Conservation (phyloP, 2,329 filamentous ascomycete species). For the Colletotrichum graminicola region DNA sequence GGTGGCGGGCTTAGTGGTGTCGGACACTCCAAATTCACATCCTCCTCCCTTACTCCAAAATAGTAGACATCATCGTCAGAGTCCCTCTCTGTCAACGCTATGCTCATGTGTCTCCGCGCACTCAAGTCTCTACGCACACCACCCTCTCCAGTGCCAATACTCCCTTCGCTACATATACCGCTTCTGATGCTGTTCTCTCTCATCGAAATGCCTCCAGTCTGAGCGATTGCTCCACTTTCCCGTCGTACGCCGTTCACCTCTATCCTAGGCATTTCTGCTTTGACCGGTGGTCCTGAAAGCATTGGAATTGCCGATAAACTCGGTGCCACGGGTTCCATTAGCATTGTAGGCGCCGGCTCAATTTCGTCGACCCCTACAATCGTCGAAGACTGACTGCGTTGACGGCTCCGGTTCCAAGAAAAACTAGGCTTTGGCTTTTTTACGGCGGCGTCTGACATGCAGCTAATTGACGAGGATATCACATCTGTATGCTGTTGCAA, state of each 20-base stretch:
- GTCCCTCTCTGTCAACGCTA: slow-evolving; percentile 33
- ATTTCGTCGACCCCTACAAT: slow-evolving; percentile 21
- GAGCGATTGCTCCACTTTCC: background rate
- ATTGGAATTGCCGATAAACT: background rate
- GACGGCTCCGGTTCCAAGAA: slow-evolving; percentile 26
- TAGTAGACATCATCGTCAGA: slow-evolving; percentile 37
- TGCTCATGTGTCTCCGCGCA: slow-evolving; percentile 23
- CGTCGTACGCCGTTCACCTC: slow-evolving; percentile 13
- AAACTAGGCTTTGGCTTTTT: slow-evolving; percentile 29
- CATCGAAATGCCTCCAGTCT: background rate
- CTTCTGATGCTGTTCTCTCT: slow-evolving; percentile 14
- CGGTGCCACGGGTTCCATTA: background rate
- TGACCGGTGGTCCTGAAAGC: background rate
- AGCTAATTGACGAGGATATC: slow-evolving; percentile 22
- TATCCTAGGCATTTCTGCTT: background rate
- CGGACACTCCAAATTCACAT: slow-evolving; percentile 24
- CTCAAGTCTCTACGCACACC: slow-evolving; percentile 12
- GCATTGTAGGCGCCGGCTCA: slow-evolving; percentile 5
- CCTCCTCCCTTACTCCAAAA: slow-evolving; percentile 29
- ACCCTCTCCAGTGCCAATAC: background rate
- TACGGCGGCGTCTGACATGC: slow-evolving; percentile 15
- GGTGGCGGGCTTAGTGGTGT: slow-evolving; percentile 36
- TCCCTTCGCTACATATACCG: slow-evolving; percentile 17
- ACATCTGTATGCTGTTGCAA: background rate
- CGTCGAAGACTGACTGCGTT: slow-evolving; percentile 29